Evolutionary conservation across 352 stramenopile genomes (phyloP).

Genomic region (Ophiocytium majus): DNA sequence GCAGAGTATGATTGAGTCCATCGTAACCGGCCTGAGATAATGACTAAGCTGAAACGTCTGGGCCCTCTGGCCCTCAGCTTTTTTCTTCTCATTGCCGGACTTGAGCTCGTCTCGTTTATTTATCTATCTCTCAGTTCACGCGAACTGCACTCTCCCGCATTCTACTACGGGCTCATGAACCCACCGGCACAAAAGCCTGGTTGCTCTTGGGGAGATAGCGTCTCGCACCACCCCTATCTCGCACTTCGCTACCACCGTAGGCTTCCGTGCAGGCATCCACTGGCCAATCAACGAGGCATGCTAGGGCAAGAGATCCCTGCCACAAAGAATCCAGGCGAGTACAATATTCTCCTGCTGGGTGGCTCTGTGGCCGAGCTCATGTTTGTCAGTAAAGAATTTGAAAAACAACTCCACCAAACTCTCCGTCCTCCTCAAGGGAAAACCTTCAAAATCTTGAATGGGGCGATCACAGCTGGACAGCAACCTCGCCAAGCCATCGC

Average conservation of each 20-base stretch:
- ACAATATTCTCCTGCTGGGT: conserved; percentile 2
- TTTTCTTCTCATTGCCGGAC: neutral
- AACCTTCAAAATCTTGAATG: neutral
- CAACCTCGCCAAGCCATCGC: conserved; percentile 2
- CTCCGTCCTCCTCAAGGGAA: neutral
- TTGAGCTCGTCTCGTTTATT: neutral
- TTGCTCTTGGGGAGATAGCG: neutral
- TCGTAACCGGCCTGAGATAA: neutral
- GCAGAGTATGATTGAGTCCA: neutral
- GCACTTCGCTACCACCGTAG: neutral
- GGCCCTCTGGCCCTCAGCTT: neutral
- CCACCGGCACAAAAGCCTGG: neutral
- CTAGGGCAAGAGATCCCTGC: neutral
- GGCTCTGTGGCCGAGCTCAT: neutral
- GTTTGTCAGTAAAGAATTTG: neutral
- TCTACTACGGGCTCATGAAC: neutral
- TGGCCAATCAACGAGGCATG: neutral
- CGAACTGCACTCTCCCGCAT: neutral
- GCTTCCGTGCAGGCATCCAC: neutral
- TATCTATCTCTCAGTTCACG: neutral
- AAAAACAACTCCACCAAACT: neutral
- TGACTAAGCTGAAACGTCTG: too few relatives aligned
- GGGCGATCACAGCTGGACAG: neutral
- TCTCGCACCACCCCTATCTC: conserved; percentile 11
- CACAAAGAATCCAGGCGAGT: neutral